Evolutionary conservation across 108 stramenopile species (phyloP), one percentile per base, ranked within the genome.

Genomic region (Tribonema minus): DNA sequence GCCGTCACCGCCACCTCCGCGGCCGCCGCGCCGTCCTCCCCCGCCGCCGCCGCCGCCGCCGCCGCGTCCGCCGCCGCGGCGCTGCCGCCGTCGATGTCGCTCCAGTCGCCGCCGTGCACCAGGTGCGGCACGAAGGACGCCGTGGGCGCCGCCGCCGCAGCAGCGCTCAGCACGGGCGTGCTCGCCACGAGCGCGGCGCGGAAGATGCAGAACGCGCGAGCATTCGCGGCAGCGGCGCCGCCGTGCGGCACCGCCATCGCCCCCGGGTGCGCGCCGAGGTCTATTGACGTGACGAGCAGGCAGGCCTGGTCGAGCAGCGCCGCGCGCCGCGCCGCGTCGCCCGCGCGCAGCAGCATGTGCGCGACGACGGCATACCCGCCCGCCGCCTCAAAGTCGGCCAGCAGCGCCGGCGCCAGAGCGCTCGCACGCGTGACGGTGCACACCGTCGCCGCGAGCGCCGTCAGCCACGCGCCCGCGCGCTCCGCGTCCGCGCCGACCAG

Each of bases 321-420:
- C 61, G 91, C 86, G 25, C 90, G 89, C 68, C 92, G 91, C 65
- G 59, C 86, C 7, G 68, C 67, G 37, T 86, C 84, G 38, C 91
- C 90, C 67, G 90, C 66, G 26, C 84, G 68, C 27, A 96, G n/a
- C n/a, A n/a, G 90, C 39, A 92, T 93, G 78, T 81, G 87, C 28
- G 80, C 80, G 12, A 96, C 80, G 0, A 93, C 91, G 38, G 90
- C 91, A 67, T 92, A 90, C 25, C 95, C 95, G 36, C 92, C 91
- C 25, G 95, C 92, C 28, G 88, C 73, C 62, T 92, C 90, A 69
- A 92, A 94, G 80, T 96, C 95, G 58, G 87, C 90, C 23, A 96
- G 68, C 31, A 96, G 87, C 64, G 91, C 92, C 65, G 75, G 90
- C 88, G 38, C 91, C 81, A 69, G 41, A 30, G 86, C 83, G 69